Evolutionary conservation across 371 early-diverging fungal species (phyloP), one percentile per base, ranked within the genome.

Genomic region (Mortierella sp.): DNA sequence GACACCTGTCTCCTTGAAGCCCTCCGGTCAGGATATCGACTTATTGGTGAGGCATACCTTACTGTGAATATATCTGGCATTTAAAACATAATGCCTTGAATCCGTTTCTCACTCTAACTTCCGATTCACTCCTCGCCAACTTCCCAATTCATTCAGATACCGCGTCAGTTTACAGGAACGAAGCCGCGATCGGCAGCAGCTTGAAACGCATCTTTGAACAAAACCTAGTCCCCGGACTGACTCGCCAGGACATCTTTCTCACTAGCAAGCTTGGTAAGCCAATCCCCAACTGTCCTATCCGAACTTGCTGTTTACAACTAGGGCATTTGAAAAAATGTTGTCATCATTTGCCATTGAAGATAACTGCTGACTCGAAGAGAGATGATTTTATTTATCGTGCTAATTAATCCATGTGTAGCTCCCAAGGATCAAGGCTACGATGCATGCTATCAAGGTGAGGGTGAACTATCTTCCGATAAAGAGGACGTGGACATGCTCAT

Each of bases 231-330:
- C 91, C 92, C 31, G 88, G 84, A n/a, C 77, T 97, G 0, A 80
- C 88, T 54, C 91, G 99, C n/a, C 80, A 94, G 52, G 97, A 98
- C 42, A 63, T 99, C 2, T 99, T 98, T 91, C 92, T 99, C 68
- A 97, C 98, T 0, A 96, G 96, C 71, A 99, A 99, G 87, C 92
- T 99, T 60, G 92, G 96, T 95, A 92, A 81, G 88, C 31, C 2
- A 50, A 48, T 26, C 50, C 26, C 13, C 75, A 71, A 9, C n/a
- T 0, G n/a, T 28, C 28, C 1, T 26, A 13, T 24, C 3, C 10
- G 24, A 55, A 55, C 50, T 13, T 13, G 19, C 13, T 13, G 13
- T 13, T 13, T 19, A 16, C 50, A 38, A 3, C 42, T 38, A 38
- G 42, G 26, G 3, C 58, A n/a, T 21, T 57, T 57, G n/a, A 11